Base-by-base conservation (phyloP, 163 green algal genomes). In the Coccomyxa subellipsoidea region DNA sequence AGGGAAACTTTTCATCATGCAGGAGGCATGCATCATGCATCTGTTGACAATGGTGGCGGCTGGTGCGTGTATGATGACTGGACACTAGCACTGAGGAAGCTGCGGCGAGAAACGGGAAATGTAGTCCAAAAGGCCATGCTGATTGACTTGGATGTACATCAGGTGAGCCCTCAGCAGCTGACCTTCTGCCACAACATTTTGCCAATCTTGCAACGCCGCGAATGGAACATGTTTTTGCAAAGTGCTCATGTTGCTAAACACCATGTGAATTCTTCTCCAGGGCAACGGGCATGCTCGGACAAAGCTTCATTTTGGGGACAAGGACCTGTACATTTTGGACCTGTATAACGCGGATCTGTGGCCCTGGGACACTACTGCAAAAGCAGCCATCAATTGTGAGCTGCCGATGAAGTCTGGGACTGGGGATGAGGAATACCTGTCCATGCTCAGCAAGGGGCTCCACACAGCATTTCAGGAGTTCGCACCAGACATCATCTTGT, bases 1-100 rank as follows among this genome's bases (percentile, higher is more conserved):
- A n/a, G n/a, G n/a, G n/a, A n/a, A n/a, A n/a, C n/a, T n/a, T n/a
- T n/a, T n/a, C 47, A 59, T 59, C 15, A 27, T 12, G 47, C 47
- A 4, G 94, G 87, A 29, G 94, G 94, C 80, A 95, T 97, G 91
- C 94, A 97, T 84, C 94, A 97, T 76, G 93, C 92, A 23, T 83
- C 79, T 36, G 25, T 36, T 12, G 81, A 87, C 27, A 31, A 29
- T 34, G 78, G 76, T 15, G 77, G 70, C 8, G 82, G 82, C 32
- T 87, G 82, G 83, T 92, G 84, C 66, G 39, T 80, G 8, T 91
- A 85, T 38, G 54, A 53, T 31, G 93, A 96, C 83, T 89, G 95
- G 9, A 85, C 80, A 8, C 80, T 95, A 47, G 92, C 90, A 0
- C 66, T 95, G 10, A 77, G 86, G 37, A 85, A 86, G 27, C 59